These are phyloP conservation scores for Zasmidium citrigriseum DNA, from an alignment of 2,329 filamentous ascomycete species.

Conservation along the genomic window DNA sequence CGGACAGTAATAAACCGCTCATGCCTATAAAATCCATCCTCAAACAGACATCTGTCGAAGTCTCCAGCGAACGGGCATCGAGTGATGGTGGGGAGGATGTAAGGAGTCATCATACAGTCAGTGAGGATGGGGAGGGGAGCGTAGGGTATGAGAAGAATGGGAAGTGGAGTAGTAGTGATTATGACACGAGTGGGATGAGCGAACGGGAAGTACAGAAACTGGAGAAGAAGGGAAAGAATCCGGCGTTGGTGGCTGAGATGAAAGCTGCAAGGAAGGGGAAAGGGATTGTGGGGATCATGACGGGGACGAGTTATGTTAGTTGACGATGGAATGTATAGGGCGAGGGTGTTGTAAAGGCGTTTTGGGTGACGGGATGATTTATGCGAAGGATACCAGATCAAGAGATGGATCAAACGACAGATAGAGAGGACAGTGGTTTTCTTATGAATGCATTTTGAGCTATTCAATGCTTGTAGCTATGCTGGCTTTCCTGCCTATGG, in stretches of 20 bases:
- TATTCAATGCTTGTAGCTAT: too few species aligned
- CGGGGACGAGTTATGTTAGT: conserved; percentile 31
- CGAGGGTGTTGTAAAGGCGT: not conserved
- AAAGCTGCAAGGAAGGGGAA: conserved; percentile 44
- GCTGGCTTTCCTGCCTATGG: not conserved
- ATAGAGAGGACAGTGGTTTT: not conserved
- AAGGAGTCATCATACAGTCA: conserved; percentile 26
- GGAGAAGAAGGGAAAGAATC: conserved; percentile 50
- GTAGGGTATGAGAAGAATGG: conserved; percentile 12
- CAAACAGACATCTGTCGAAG: conserved; percentile 22
- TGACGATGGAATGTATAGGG: conserved; percentile 12
- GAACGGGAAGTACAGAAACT: conserved; percentile 46
- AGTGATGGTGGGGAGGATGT: conserved; percentile 21
- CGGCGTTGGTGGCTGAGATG: conserved; percentile 50
- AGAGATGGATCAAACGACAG: not conserved
- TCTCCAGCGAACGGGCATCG: conserved; percentile 34
- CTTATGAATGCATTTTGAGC: not conserved
- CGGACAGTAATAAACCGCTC: not conserved
- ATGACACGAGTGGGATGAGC: conserved; percentile 40
- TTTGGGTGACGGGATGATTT: not conserved
- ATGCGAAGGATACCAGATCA: not conserved
- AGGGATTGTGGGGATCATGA: conserved; percentile 29
- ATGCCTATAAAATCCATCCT: conserved; percentile 16
- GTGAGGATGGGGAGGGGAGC: conserved; percentile 16
- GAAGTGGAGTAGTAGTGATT: conserved; percentile 44